Percentiles rank a stretch among this genome's conserved stretches.
Evolutionary conservation across 169 alveolate genomes (phyloP).

Genomic region (Plasmodium ovale): DNA sequence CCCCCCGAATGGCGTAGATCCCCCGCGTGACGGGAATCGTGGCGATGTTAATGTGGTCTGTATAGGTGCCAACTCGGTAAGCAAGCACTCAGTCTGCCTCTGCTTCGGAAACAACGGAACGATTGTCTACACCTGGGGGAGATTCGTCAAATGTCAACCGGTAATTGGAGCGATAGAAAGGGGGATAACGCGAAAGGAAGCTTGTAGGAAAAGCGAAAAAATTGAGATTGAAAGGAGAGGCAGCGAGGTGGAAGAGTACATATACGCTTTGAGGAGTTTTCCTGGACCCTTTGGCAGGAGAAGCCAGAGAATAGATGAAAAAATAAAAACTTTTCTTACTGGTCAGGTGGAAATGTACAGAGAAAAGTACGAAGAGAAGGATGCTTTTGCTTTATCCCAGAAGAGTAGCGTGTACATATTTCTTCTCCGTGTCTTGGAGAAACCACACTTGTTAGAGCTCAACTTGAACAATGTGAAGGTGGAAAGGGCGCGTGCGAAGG

Average conservation of each 20-base stretch:
- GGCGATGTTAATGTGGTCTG: too few relatives aligned
- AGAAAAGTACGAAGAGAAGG: neutral
- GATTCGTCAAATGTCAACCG: neutral
- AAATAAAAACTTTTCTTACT: constrained; percentile 12
- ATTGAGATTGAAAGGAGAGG: neutral
- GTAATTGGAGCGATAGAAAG: constrained; percentile 17
- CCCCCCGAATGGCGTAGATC: neutral
- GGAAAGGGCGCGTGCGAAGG: too few relatives aligned
- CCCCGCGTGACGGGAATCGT: too few relatives aligned
- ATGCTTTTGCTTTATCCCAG: neutral
- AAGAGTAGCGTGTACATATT: neutral
- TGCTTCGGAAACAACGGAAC: constrained; percentile 64
- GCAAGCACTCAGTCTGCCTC: neutral
- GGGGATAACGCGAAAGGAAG: neutral
- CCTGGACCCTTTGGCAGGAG: constrained; percentile 66
- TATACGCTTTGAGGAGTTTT: constrained; percentile 15
- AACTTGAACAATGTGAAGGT: neutral
- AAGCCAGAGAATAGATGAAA: constrained; percentile 22
- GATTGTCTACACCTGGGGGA: constrained; percentile 24
- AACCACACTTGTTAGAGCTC: neutral
- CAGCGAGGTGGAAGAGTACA: constrained; percentile 4
- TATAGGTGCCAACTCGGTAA: too few relatives aligned
- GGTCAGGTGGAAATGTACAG: constrained; percentile 11
- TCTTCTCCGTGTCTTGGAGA: neutral
- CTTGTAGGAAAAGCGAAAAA: neutral